Percentiles rank a stretch among this genome's conserved stretches.
These are phyloP conservation scores for Aphanomyces invadans DNA, from an alignment of 352 stramenopile genomes.

Conservation along the genomic window DNA sequence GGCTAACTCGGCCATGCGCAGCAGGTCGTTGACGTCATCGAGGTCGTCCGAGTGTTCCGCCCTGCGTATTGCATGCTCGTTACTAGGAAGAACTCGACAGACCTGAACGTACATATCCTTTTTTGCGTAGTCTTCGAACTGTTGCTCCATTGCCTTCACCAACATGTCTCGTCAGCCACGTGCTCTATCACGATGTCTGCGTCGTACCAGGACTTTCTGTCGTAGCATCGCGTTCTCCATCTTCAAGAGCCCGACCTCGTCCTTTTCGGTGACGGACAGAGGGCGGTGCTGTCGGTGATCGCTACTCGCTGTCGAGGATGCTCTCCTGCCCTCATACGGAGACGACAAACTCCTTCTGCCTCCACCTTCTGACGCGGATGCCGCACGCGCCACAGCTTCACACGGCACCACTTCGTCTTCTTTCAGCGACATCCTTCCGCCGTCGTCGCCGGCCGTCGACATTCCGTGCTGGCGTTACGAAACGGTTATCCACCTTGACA, in stretches of 20 bases:
- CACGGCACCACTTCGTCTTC: neutral
- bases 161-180: neutral
- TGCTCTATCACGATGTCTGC: too few species aligned
- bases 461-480: too few species aligned
- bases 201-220: conserved; percentile 42
- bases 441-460: neutral
- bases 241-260: conserved; percentile 44
- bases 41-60: conserved; percentile 33
- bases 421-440: neutral
- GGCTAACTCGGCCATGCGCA: conserved; percentile 68
- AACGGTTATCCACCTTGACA: too few species aligned
- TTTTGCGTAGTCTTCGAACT: conserved; percentile 39
- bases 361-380: neutral
- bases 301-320: neutral
- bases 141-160: conserved; percentile 36
- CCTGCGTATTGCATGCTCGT: too few species aligned
- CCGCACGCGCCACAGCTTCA: neutral
- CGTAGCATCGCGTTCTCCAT: conserved; percentile 58
- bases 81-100: too few species aligned
- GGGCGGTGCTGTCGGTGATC: neutral
- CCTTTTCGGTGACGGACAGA: conserved; percentile 13
- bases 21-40: conserved; percentile 58
- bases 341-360: neutral
- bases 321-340: neutral
- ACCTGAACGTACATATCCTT: conserved; percentile 35